Evolutionary conservation across 345 rosid species (phyloP).

Genomic region (Eucalyptus sp.): DNA sequence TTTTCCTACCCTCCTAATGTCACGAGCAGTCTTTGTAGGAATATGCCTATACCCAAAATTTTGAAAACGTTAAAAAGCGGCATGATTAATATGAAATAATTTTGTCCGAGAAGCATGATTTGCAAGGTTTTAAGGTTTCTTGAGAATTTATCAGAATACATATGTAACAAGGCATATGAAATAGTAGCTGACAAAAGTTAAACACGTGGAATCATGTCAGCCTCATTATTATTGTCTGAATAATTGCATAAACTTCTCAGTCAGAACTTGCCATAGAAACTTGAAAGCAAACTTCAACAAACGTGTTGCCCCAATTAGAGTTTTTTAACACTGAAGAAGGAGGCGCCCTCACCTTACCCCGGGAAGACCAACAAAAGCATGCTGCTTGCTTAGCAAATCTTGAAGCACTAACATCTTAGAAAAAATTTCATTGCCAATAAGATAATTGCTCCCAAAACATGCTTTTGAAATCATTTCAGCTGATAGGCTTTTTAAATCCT

Average conservation of each 20-base stretch:
- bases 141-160: neutral
- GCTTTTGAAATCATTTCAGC: no score
- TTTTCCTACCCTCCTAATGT: slow-evolving; percentile 15
- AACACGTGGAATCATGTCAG: neutral
- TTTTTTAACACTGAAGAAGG: neutral
- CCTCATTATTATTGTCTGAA: neutral
- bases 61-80: no score
- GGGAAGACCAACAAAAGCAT: no score
- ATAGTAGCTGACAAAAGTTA: neutral
- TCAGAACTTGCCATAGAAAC: neutral
- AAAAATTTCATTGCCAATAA: no score
- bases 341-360: no score
- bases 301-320: neutral
- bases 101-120: neutral
- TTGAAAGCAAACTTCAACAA: neutral
- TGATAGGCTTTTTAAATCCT: no score
- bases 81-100: neutral
- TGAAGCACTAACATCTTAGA: no score
- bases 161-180: neutral
- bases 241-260: neutral
- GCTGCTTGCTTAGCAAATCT: no score
- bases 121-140: neutral
- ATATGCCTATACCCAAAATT: neutral
- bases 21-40: slow-evolving; percentile 2
- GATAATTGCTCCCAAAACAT: no score